These are phyloP conservation scores for Trypanosoma lewisi DNA, from an alignment of 208 protist species.

Conservation along the genomic window DNA sequence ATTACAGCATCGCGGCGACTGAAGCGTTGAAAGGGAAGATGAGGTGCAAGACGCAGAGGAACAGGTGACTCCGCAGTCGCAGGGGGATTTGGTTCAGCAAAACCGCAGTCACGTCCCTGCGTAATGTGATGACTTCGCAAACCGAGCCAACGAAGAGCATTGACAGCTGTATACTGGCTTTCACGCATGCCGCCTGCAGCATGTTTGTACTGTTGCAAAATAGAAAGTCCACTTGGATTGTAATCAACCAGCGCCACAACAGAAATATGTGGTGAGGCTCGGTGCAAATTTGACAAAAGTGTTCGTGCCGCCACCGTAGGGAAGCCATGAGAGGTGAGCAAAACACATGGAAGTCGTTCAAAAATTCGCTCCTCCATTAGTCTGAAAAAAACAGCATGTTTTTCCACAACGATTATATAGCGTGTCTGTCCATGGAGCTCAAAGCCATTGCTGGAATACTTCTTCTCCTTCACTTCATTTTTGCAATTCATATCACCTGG, in stretches of 20 bases:
- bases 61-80: background rate
- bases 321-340: slow-evolving; percentile 80
- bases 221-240: slow-evolving; percentile 78
- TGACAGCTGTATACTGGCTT: slow-evolving; percentile 23
- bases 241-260: slow-evolving; percentile 78
- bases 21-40: slow-evolving; percentile 40
- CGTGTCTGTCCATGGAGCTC: slow-evolving; percentile 40
- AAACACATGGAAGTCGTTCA: slow-evolving; percentile 60
- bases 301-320: slow-evolving; percentile 62
- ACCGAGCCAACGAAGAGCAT: slow-evolving; percentile 51
- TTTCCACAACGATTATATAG: slow-evolving; percentile 82
- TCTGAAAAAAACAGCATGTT: slow-evolving; percentile 75
- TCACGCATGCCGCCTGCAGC: slow-evolving; percentile 25
- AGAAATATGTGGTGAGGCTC: slow-evolving; percentile 41
- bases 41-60: slow-evolving; percentile 10
- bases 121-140: slow-evolving; percentile 32
- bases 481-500: background rate
- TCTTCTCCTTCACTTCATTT: background rate
- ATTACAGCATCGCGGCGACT: slow-evolving; percentile 51
- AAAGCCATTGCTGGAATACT: slow-evolving; percentile 20
- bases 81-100: background rate
- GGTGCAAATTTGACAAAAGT: slow-evolving; percentile 62
- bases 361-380: slow-evolving; percentile 60
- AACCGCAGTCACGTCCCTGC: background rate
- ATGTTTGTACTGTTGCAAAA: slow-evolving; percentile 72